Evolutionary conservation across 176 grass and related monocot species (phyloP).

Genomic region (Phragmites australis): DNA sequence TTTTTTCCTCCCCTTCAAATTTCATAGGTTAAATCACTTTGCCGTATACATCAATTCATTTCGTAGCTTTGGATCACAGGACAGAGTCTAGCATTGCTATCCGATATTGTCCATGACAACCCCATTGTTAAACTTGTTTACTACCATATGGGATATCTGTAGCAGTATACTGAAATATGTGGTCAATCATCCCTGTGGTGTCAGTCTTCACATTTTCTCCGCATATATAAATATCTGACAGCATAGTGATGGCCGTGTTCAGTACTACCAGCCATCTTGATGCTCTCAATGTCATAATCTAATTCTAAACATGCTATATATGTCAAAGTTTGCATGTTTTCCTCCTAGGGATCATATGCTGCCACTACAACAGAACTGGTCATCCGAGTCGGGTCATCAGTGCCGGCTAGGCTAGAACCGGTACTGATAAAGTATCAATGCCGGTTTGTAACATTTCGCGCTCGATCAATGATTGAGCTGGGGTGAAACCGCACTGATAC

Average conservation of each 20-base stretch:
- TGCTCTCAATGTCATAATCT: background rate
- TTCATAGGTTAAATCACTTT: constrained; percentile 24
- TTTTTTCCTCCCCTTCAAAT: background rate
- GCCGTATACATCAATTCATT: background rate
- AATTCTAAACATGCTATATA: background rate
- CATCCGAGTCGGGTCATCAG: too few relatives aligned
- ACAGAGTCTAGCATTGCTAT: background rate
- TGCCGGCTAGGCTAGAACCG: too few relatives aligned
- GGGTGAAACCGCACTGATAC: too few relatives aligned
- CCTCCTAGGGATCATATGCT: too few relatives aligned
- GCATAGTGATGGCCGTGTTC: background rate
- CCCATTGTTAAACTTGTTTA: constrained; percentile 19
- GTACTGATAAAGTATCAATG: too few relatives aligned
- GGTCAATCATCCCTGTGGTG: background rate
- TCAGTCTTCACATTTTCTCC: background rate
- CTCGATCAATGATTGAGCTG: too few relatives aligned
- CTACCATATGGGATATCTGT: background rate
- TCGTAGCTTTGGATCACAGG: background rate
- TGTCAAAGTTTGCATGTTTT: background rate
- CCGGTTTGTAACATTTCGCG: too few relatives aligned
- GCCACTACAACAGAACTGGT: too few relatives aligned
- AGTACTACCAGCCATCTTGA: background rate
- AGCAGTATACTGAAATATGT: background rate
- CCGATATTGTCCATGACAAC: background rate
- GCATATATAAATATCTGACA: constrained; percentile 15